Conservation (phyloP, 805 yeast species). For the Clavispora phyllophila region DNA sequence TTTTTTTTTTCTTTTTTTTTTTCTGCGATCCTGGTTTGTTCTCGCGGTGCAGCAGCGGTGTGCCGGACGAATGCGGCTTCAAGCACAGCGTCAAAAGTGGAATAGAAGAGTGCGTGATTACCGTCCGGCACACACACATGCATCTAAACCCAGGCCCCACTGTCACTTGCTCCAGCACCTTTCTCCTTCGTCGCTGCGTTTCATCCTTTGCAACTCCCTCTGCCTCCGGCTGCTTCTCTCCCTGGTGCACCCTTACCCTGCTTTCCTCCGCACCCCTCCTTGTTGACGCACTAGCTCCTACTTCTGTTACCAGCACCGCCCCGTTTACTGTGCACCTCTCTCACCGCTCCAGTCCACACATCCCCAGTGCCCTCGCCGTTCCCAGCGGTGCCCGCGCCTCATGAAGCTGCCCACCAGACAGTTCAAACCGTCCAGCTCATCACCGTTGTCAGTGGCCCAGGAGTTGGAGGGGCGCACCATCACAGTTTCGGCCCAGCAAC, state of each 20-base stretch:
- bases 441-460: slow-evolving; percentile 11
- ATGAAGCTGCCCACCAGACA: slow-evolving; percentile 4
- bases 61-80: neutral
- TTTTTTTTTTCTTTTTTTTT: too few species aligned
- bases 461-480: neutral
- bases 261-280: too few species aligned
- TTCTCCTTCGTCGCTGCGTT: neutral
- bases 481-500: neutral
- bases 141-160: neutral
- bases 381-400: too few species aligned
- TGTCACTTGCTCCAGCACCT: neutral
- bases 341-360: too few species aligned
- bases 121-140: neutral
- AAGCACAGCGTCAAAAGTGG: neutral
- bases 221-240: neutral
- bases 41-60: neutral
- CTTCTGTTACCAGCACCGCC: neutral
- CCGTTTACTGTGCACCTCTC: neutral
- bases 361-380: too few species aligned
- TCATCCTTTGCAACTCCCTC: too few species aligned
- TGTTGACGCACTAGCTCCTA: too few species aligned
- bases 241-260: too few species aligned
- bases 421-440: slow-evolving; percentile 17
- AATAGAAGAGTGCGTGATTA: neutral
- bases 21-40: too few species aligned